Percentiles rank a stretch among this genome's conserved stretches.
phyloP scores from a whole-genome alignment of 192 early-diverging fungal genomes.

The Lobosporangium transversale region DNA sequence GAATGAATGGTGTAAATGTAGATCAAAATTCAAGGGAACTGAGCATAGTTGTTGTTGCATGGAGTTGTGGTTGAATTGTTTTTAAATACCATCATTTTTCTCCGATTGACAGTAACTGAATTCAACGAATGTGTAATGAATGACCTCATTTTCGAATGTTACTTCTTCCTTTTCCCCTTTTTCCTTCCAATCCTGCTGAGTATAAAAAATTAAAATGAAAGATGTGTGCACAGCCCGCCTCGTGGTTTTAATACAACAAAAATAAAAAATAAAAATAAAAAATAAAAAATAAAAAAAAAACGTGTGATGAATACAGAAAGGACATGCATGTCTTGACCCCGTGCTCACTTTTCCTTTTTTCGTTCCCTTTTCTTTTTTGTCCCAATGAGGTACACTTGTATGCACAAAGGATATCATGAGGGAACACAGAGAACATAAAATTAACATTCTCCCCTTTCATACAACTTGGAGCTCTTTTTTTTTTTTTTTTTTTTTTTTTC shows the following conservation, averaged over 20 bases:
- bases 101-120: background rate
- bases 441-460: constrained; percentile 34
- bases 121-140: background rate
- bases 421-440: background rate
- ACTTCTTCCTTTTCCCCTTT: too few species aligned
- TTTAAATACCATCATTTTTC: too few species aligned
- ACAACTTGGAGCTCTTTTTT: background rate
- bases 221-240: constrained; percentile 8
- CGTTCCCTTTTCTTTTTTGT: too few species aligned
- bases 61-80: too few species aligned
- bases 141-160: background rate
- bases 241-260: constrained; percentile 19
- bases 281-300: background rate
- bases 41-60: too few species aligned
- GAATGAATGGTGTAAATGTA: too few species aligned
- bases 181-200: too few species aligned
- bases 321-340: background rate
- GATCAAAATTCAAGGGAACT: constrained; percentile 14
- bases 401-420: background rate
- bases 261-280: too few species aligned
- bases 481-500: constrained; percentile 1
- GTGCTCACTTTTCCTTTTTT: background rate
- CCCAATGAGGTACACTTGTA: background rate
- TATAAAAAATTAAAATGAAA: too few species aligned
- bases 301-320: background rate